Percentiles rank a stretch among this genome's conserved stretches.
Evolutionary conservation across 2,329 filamentous ascomycete species (phyloP).

Genomic region (Alternaria ethzedia): DNA sequence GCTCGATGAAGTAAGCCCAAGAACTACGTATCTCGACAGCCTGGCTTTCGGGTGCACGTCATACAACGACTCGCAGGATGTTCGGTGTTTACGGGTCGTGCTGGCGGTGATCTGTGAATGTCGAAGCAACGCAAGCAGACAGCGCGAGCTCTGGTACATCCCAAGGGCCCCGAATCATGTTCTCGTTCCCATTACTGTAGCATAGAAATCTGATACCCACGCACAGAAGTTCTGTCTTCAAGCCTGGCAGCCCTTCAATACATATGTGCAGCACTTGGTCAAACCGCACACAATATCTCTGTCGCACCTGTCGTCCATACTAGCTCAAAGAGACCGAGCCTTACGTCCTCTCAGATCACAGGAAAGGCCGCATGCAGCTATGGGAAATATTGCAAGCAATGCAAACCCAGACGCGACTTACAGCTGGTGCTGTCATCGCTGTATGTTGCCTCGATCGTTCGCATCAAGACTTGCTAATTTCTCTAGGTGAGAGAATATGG

Average conservation of each 20-base stretch:
- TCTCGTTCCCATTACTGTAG: too few species aligned
- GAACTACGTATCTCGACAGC: not conserved
- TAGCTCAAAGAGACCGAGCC: too few species aligned
- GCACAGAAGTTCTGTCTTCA: too few species aligned
- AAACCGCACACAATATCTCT: too few species aligned
- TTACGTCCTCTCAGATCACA: too few species aligned
- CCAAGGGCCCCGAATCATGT: too few species aligned
- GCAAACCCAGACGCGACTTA: not conserved
- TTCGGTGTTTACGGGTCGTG: not conserved
- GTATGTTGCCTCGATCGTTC: not conserved
- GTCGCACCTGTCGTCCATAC: too few species aligned
- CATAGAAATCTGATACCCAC: too few species aligned
- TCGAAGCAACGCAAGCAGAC: not conserved
- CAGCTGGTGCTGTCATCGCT: conserved; percentile 5
- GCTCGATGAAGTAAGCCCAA: too few species aligned
- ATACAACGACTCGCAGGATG: not conserved
- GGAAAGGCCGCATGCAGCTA: not conserved
- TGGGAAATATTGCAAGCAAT: conserved; percentile 1
- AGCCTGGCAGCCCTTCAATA: too few species aligned
- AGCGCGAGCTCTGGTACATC: too few species aligned
- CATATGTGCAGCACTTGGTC: too few species aligned
- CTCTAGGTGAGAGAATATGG: not conserved
- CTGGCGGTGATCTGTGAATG: not conserved
- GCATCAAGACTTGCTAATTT: not conserved
- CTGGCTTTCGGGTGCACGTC: not conserved